A percentile compares a stretch with the other conserved stretches of the same genome.
Evolutionary conservation across 2,329 filamentous ascomycete species (phyloP).

Genomic region (Cladophialophora yegresii): DNA sequence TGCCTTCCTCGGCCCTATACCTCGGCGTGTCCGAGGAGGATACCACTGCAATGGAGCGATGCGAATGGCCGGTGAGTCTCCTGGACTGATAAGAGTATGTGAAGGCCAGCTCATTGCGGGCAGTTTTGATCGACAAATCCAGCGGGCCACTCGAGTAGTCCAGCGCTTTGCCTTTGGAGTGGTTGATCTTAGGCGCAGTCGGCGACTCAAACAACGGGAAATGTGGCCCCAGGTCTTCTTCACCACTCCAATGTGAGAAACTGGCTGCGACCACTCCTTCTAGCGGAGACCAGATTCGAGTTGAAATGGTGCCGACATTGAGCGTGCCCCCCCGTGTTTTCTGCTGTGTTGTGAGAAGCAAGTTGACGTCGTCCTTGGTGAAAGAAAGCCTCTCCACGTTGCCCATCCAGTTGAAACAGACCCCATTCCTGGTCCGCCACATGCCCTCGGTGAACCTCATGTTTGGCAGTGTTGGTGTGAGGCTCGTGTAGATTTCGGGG

Average conservation of each 20-base stretch:
- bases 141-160: slow-evolving; percentile 42
- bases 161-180: slow-evolving; percentile 38
- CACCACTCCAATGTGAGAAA: slow-evolving; percentile 21
- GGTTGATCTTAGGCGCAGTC: slow-evolving; percentile 39
- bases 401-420: slow-evolving; percentile 46
- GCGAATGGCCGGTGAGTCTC: slow-evolving; percentile 45
- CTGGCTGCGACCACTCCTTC: slow-evolving; percentile 13
- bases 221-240: slow-evolving; percentile 15
- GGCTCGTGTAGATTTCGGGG: background rate
- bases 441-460: slow-evolving; percentile 50
- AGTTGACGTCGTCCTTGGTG: slow-evolving; percentile 40
- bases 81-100: slow-evolving; percentile 25
- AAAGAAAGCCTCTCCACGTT: slow-evolving; percentile 44
- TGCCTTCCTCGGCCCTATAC: slow-evolving; percentile 41
- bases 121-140: slow-evolving; percentile 41
- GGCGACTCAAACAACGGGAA: slow-evolving; percentile 31
- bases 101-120: slow-evolving; percentile 43
- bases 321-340: slow-evolving; percentile 44
- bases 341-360: slow-evolving; percentile 45
- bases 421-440: slow-evolving; percentile 41
- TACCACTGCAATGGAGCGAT: slow-evolving; percentile 46
- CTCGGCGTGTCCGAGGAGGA: slow-evolving; percentile 41
- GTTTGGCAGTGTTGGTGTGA: slow-evolving; percentile 21
- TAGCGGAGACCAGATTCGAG: slow-evolving; percentile 8
- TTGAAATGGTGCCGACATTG: slow-evolving; percentile 15